Conservation (phyloP, 495 filamentous ascomycete genomes). For the Aspergillus affinis region DNA sequence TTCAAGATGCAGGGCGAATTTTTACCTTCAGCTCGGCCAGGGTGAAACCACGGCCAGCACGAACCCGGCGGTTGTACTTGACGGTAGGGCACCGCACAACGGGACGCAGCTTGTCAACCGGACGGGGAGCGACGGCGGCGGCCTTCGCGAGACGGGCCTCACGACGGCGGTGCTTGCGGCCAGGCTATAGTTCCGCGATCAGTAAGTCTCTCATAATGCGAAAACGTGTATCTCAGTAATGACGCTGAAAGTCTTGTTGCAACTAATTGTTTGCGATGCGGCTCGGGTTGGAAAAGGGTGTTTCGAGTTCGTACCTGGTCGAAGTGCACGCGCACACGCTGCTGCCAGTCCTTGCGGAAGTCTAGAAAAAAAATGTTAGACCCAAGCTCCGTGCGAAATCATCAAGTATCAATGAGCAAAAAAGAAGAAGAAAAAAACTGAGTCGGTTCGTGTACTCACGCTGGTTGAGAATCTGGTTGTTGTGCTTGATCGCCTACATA, state of each 20-base stretch:
- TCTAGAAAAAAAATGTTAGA: conserved; percentile 55
- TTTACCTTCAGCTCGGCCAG: conserved; percentile 94
- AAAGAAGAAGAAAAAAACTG: too few species aligned
- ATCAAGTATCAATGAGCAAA: conserved; percentile 11
- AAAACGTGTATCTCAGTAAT: not conserved
- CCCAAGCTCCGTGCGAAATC: conserved; percentile 18
- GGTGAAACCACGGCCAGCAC: conserved; percentile 95
- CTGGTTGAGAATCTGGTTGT: conserved; percentile 97
- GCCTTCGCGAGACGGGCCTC: conserved; percentile 89
- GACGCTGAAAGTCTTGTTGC: not conserved
- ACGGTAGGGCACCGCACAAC: conserved; percentile 91
- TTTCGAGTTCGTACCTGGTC: conserved; percentile 78
- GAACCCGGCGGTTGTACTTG: conserved; percentile 98
- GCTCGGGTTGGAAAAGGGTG: conserved; percentile 21
- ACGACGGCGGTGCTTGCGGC: conserved; percentile 87
- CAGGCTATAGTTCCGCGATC: conserved; percentile 62
- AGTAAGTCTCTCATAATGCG: conserved; percentile 31
- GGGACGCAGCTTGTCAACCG: conserved; percentile 94
- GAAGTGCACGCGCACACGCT: conserved; percentile 96
- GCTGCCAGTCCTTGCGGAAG: conserved; percentile 99
- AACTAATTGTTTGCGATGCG: conserved; percentile 17
- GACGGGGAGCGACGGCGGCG: conserved; percentile 88
- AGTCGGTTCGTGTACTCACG: conserved; percentile 58
- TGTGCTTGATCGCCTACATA: conserved; percentile 95
- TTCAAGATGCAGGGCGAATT: conserved; percentile 20